phyloP scores from a whole-genome alignment of 1,139 yeast species.

The Candida sanyaensis region DNA sequence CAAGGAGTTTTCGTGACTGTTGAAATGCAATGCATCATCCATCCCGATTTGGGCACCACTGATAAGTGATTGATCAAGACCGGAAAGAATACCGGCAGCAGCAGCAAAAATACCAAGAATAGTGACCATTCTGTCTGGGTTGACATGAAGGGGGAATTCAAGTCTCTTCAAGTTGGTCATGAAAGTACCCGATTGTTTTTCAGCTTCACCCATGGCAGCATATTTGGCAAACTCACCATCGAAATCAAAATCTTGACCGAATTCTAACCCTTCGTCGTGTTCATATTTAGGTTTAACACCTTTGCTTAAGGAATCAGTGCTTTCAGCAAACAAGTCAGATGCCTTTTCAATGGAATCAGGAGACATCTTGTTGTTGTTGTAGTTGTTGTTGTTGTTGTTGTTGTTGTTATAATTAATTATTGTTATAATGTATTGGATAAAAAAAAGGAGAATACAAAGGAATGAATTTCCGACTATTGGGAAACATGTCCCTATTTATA shows the following conservation, averaged over 20 bases:
- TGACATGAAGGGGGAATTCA: conserved; percentile 29
- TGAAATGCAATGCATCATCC: conserved; percentile 36
- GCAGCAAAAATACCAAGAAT: conserved; percentile 55
- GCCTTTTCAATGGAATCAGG: conserved; percentile 6
- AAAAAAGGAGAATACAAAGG: background rate
- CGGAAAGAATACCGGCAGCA: conserved; percentile 60
- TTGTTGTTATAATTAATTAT: too few species aligned
- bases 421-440: background rate
- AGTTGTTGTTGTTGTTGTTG: too few species aligned
- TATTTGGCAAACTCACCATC: conserved; percentile 28
- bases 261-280: conserved; percentile 13
- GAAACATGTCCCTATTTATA: background rate
- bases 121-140: conserved; percentile 46
- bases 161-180: conserved; percentile 22
- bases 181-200: conserved; percentile 20
- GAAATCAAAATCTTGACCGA: conserved; percentile 22
- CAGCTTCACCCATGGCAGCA: conserved; percentile 21
- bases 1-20: conserved; percentile 39
- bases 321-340: conserved; percentile 5
- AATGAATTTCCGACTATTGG: background rate
- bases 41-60: conserved; percentile 59
- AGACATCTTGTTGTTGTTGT: background rate
- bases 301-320: conserved; percentile 4
- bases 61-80: conserved; percentile 57
- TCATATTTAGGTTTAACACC: conserved; percentile 10